phyloP scores from a whole-genome alignment of 495 filamentous ascomycete genomes.

The Aspergillus bridgeri region DNA sequence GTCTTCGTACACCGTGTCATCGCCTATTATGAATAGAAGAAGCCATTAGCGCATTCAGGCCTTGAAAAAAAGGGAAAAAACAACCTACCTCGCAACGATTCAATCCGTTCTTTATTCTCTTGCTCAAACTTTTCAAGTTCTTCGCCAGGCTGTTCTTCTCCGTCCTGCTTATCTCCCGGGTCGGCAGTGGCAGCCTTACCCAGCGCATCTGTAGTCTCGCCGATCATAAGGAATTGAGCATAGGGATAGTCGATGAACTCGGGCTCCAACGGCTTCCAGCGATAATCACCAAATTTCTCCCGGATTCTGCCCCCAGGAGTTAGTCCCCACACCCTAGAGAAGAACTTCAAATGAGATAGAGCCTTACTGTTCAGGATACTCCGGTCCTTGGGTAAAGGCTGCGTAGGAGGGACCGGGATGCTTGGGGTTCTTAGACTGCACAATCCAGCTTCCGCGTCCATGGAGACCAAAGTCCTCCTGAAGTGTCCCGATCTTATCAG shows the following conservation, averaged over 20 bases:
- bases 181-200: slow-evolving; percentile 61
- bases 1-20: slow-evolving; percentile 53
- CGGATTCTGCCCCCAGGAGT: slow-evolving; percentile 44
- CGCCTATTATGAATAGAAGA: slow-evolving; percentile 31
- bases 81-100: slow-evolving; percentile 50
- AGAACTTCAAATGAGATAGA: neutral
- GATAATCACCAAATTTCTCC: slow-evolving; percentile 68
- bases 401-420: slow-evolving; percentile 60
- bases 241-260: slow-evolving; percentile 76
- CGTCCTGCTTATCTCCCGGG: slow-evolving; percentile 52
- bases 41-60: neutral
- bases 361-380: slow-evolving; percentile 70
- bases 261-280: slow-evolving; percentile 72
- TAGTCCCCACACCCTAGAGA: too few relatives aligned
- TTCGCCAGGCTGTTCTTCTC: slow-evolving; percentile 57
- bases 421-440: slow-evolving; percentile 79
- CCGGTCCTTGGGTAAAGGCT: slow-evolving; percentile 59
- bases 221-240: slow-evolving; percentile 79
- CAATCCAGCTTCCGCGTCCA: slow-evolving; percentile 70
- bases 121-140: slow-evolving; percentile 58
- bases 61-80: neutral
- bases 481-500: slow-evolving; percentile 62
- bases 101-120: slow-evolving; percentile 58
- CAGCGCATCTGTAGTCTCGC: slow-evolving; percentile 59
- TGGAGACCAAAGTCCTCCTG: slow-evolving; percentile 74